Conservation (phyloP, 73 alveolate genomes). For the Tetrahymena elliotti region DNA sequence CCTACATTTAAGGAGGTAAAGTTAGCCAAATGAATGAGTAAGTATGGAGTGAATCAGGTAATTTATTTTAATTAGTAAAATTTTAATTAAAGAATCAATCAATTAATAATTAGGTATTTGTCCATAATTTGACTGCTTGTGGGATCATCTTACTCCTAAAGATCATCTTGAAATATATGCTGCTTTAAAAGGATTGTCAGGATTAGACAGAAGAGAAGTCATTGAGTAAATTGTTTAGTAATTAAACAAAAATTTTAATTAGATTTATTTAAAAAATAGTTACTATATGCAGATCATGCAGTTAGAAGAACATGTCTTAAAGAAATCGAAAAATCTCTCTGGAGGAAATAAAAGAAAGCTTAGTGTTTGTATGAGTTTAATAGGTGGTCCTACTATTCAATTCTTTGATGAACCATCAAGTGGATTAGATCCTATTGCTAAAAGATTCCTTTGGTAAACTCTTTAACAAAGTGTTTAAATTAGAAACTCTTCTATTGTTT, state of each 20-base stretch:
- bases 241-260: too few species aligned
- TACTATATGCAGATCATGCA: slow-evolving; percentile 60
- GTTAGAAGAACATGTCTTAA: slow-evolving; percentile 51
- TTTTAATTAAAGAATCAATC: slow-evolving; percentile 4
- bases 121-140: slow-evolving; percentile 54
- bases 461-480: not conserved
- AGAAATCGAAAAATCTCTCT: slow-evolving; percentile 60
- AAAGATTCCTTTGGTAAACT: slow-evolving; percentile 33
- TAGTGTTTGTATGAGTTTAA: slow-evolving; percentile 75
- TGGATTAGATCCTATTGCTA: slow-evolving; percentile 83
- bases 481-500: slow-evolving; percentile 49
- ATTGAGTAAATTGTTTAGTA: slow-evolving; percentile 18
- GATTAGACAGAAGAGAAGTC: slow-evolving; percentile 19
- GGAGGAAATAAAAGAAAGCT: slow-evolving; percentile 98
- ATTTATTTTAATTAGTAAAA: slow-evolving; percentile 18
- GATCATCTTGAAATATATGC: slow-evolving; percentile 63
- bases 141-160: slow-evolving; percentile 60
- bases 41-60: slow-evolving; percentile 53
- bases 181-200: slow-evolving; percentile 48
- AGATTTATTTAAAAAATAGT: not conserved
- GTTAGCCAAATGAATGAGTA: slow-evolving; percentile 8
- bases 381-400: slow-evolving; percentile 80
- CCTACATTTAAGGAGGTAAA: slow-evolving; percentile 21
- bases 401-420: slow-evolving; percentile 91
- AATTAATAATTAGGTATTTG: slow-evolving; percentile 52